Base-by-base conservation (phyloP, 768 basidiomycete species). In the Trametes coccinea region DNA sequence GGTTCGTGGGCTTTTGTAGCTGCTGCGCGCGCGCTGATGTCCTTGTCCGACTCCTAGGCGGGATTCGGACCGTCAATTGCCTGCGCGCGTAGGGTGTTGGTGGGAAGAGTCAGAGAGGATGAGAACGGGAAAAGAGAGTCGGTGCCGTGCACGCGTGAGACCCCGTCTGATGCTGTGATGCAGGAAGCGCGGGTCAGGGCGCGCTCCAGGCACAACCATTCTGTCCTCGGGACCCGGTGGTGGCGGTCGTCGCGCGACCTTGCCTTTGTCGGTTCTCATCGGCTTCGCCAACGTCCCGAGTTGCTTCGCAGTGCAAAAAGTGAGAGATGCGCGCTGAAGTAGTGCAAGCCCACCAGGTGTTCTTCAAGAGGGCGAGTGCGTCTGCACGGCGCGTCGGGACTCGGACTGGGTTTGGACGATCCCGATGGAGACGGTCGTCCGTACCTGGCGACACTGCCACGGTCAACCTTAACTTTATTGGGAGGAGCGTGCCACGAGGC, bases 221-320 rank as follows among this genome's bases (percentile, higher is more conserved):
- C 22, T 22, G 22, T 22, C 16, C 10, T 49, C 48, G 30, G 41
- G 44, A n/a, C 5, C 7, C 31, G 31, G 17, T 29, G 56, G 39
- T 56, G 52, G 53, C 61, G 61, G 56, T 58, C 5, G 56, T 62
- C 61, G 61, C 34, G 51, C 46, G 53, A 56, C 53, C 33, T 31
- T 31, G 27, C 29, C 27, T 17, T 14, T 10, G 22, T 14, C 8
- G 45, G 33, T n/a, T 31, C 30, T 8, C 31, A 16, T 11, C 16
- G 41, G 5, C 6, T 37, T 37, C 6, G 34, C 11, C 34, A 11
- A 37, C 5, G 11, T 37, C 11, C 11, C 6, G 34, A 37, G 34
- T 11, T 6, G 34, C 34, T 5, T 37, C 11, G 34, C 5, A 37
- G 5, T 37, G 34, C 34, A 37, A 5, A 5, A 37, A 22, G 22